A percentile compares a stretch with the other conserved stretches of the same genome.
These are phyloP conservation scores for Gnetum montanum DNA, from an alignment of 75 land plant species.

Conservation along the genomic window DNA sequence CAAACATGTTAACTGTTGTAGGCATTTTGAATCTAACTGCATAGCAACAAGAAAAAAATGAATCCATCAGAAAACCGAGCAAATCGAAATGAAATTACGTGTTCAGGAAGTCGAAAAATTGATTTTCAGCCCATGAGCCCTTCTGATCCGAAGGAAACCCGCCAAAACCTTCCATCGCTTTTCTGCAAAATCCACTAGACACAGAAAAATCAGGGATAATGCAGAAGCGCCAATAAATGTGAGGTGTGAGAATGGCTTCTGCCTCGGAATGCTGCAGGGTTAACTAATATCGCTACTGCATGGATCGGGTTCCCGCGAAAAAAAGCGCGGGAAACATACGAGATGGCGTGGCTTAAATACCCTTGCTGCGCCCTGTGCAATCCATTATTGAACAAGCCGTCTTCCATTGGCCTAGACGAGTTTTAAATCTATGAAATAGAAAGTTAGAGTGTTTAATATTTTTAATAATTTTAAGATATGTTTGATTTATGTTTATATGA, in stretches of 20 bases:
- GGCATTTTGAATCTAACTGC: background rate
- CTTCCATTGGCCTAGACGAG: too few species aligned
- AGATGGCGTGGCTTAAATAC: too few species aligned
- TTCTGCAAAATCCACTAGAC: background rate
- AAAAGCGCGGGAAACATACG: slow-evolving; percentile 1
- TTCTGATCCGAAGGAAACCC: slow-evolving; percentile 52
- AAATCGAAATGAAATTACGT: slow-evolving; percentile 22
- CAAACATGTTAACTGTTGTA: background rate
- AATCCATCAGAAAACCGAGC: background rate
- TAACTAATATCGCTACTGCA: background rate
- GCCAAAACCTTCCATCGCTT: slow-evolving; percentile 29
- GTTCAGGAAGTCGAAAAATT: slow-evolving; percentile 80
- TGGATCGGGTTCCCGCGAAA: background rate
- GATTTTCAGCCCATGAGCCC: slow-evolving; percentile 56
- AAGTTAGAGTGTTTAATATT: too few species aligned
- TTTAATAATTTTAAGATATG: too few species aligned
- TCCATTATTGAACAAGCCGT: too few species aligned
- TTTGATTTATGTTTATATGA: too few species aligned
- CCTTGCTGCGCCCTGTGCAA: too few species aligned
- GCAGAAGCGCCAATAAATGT: background rate
- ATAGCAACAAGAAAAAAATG: background rate
- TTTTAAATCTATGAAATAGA: too few species aligned
- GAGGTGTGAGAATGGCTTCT: background rate
- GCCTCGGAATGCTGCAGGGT: background rate
- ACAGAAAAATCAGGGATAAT: too few species aligned